A percentile compares a stretch with the other conserved stretches of the same genome.
Conservation (phyloP, 139 green algal genomes). For the Tetraselmis striata region DNA sequence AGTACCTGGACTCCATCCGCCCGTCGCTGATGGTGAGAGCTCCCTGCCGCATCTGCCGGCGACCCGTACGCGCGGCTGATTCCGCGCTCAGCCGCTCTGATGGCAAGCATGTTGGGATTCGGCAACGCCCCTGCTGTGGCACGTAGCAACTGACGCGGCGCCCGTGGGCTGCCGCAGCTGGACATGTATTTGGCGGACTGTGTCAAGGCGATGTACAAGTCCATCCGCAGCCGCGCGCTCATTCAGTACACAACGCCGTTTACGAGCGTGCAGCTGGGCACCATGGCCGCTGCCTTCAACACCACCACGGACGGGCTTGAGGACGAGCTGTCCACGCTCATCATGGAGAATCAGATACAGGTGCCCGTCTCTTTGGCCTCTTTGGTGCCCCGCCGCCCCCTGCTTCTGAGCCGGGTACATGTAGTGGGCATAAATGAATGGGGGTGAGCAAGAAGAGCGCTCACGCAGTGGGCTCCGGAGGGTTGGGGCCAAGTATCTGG, state of each 20-base stretch:
- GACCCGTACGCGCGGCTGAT: too few relatives aligned
- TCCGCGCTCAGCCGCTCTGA: too few relatives aligned
- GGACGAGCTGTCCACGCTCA: conserved; percentile 40
- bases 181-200: conserved; percentile 76
- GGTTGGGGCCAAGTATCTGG: too few relatives aligned
- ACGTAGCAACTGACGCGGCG: too few relatives aligned
- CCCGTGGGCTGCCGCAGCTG: too few relatives aligned
- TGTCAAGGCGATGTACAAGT: conserved; percentile 54
- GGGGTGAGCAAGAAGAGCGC: too few relatives aligned
- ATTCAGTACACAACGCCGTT: conserved; percentile 86
- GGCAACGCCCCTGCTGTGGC: too few relatives aligned
- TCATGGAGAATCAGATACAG: conserved; percentile 66
- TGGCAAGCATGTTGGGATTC: too few relatives aligned
- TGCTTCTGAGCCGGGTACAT: not conserved
- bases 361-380: not conserved
- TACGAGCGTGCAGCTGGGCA: conserved; percentile 63
- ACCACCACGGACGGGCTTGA: conserved; percentile 36
- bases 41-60: too few relatives aligned
- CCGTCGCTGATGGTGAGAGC: not conserved
- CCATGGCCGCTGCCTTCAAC: conserved; percentile 79
- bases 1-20: conserved; percentile 36
- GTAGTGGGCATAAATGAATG: not conserved
- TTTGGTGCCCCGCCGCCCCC: not conserved
- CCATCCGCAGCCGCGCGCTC: conserved; percentile 68
- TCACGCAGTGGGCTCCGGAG: too few relatives aligned